These are phyloP conservation scores for Ambrosiella xylebori DNA, from an alignment of 2,329 filamentous ascomycete species.

Conservation along the genomic window DNA sequence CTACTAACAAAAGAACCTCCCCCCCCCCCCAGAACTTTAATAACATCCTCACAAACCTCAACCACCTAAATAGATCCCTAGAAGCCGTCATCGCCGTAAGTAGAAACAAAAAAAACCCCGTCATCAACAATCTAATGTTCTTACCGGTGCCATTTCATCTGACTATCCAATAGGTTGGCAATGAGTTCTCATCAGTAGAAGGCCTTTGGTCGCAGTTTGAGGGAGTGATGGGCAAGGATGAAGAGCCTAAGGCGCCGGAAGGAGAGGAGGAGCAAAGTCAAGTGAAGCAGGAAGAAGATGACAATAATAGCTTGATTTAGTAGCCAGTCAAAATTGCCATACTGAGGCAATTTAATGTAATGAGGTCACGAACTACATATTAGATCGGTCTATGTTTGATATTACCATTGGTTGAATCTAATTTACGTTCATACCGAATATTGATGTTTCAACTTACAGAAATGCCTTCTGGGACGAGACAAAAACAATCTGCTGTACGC, in stretches of 20 bases:
- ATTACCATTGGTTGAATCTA: neutral
- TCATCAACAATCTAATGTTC: neutral
- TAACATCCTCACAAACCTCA: conserved; percentile 86
- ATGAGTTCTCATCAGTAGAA: conserved; percentile 94
- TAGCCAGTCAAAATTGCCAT: neutral
- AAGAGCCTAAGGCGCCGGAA: conserved; percentile 13
- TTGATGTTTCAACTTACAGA: too few species aligned
- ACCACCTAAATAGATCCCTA: conserved; percentile 79
- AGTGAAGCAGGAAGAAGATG: conserved; percentile 13
- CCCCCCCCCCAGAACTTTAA: conserved; percentile 46
- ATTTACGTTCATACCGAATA: neutral
- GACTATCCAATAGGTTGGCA: conserved; percentile 48
- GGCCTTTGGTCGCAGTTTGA: conserved; percentile 96
- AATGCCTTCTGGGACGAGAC: too few species aligned
- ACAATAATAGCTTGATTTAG: conserved; percentile 13
- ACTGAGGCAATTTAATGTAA: neutral
- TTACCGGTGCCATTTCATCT: neutral
- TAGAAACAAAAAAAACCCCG: conserved; percentile 8
- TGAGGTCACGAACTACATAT: too few species aligned
- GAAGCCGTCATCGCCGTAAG: conserved; percentile 77
- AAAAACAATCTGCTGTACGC: too few species aligned
- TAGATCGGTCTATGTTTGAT: too few species aligned
- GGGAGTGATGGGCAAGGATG: conserved; percentile 71
- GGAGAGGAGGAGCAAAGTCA: conserved; percentile 5
- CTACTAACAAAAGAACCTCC: neutral